phyloP scores from a whole-genome alignment of 2,329 filamentous ascomycete species.

The Gliomastix tumulicola region DNA sequence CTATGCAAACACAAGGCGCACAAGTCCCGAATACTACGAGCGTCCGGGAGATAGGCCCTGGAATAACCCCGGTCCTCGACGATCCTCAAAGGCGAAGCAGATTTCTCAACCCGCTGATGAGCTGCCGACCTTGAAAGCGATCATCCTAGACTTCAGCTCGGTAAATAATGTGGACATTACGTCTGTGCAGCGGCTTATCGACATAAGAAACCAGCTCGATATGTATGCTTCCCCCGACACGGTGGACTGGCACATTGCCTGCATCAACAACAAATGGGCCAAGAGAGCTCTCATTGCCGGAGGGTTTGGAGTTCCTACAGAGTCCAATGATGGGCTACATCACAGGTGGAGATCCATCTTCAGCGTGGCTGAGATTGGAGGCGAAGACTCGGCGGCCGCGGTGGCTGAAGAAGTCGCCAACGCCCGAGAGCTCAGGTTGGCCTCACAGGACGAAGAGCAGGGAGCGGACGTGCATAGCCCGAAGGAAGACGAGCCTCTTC shows the following conservation, averaged over 20 bases:
- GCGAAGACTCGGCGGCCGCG: slow-evolving; percentile 61
- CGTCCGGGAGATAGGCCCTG: slow-evolving; percentile 76
- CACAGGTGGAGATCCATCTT: slow-evolving; percentile 25
- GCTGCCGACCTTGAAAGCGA: slow-evolving; percentile 70
- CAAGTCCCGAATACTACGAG: slow-evolving; percentile 48
- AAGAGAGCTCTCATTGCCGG: slow-evolving; percentile 46
- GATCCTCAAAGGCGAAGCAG: slow-evolving; percentile 40
- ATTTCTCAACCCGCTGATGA: slow-evolving; percentile 27
- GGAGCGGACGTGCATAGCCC: neutral
- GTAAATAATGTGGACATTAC: slow-evolving; percentile 95
- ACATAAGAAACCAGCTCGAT: slow-evolving; percentile 91
- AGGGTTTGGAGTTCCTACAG: slow-evolving; percentile 38
- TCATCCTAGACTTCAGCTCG: slow-evolving; percentile 88
- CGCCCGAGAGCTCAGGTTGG: slow-evolving; percentile 26
- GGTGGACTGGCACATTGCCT: slow-evolving; percentile 95
- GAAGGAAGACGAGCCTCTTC: neutral
- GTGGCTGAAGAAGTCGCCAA: slow-evolving; percentile 14
- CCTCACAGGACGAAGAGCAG: neutral
- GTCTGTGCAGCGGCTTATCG: slow-evolving; percentile 85
- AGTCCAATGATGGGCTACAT: slow-evolving; percentile 5
- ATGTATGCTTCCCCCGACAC: slow-evolving; percentile 70
- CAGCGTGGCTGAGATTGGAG: slow-evolving; percentile 80
- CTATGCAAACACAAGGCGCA: slow-evolving; percentile 66
- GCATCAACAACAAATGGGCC: slow-evolving; percentile 72
- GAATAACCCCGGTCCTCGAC: slow-evolving; percentile 77